phyloP scores from a whole-genome alignment of 805 yeast species.

The Ogataea methylovora region DNA sequence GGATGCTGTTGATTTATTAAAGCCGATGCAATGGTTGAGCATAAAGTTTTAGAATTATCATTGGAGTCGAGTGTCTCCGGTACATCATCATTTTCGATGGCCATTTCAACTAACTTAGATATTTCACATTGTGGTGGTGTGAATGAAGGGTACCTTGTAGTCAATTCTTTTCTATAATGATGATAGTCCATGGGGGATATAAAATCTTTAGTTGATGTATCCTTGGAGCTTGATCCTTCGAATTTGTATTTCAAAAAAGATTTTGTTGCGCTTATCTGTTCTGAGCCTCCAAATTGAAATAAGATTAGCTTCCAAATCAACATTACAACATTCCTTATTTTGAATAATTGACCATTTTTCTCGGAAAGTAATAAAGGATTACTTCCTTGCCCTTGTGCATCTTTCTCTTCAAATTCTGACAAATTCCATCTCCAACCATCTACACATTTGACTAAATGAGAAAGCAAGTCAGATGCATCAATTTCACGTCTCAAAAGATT shows the following conservation, averaged over 20 bases:
- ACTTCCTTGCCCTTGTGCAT: background rate
- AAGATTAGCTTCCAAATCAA: constrained; percentile 46
- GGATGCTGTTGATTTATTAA: constrained; percentile 24
- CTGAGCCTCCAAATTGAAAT: constrained; percentile 55
- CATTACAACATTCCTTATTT: constrained; percentile 49
- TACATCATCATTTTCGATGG: constrained; percentile 7
- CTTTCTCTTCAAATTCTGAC: constrained; percentile 15
- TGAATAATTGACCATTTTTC: constrained; percentile 21
- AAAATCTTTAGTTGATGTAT: constrained; percentile 8
- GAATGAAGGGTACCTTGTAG: constrained; percentile 69
- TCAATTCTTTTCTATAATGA: constrained; percentile 67
- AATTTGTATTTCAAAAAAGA: constrained; percentile 35
- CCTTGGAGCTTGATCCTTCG: constrained; percentile 11
- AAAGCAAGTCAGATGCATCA: constrained; percentile 30
- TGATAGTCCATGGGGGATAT: constrained; percentile 85
- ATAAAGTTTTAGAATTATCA: background rate
- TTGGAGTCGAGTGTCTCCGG: background rate
- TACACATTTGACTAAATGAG: constrained; percentile 38
- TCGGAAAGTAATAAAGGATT: background rate
- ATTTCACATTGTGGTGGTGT: constrained; percentile 41
- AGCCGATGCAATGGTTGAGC: constrained; percentile 15
- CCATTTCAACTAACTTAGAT: constrained; percentile 36
- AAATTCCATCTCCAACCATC: constrained; percentile 62
- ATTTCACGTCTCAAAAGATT: constrained; percentile 5
- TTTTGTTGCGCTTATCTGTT: constrained; percentile 35